Base-by-base conservation (phyloP, 306 rosid genomes). In the Glycine soja region DNA sequence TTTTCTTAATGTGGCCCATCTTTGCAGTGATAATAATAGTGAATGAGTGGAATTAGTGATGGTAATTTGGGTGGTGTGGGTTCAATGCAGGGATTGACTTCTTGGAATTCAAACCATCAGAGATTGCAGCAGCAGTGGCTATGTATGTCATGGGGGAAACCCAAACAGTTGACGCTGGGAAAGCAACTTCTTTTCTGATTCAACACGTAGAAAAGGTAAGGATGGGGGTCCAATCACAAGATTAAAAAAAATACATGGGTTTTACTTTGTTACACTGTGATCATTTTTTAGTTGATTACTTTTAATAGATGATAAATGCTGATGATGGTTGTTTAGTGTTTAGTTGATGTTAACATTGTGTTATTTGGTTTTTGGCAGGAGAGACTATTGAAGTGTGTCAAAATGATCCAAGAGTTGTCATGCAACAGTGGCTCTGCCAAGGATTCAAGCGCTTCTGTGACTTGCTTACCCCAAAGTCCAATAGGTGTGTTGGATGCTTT, bases 81-180 rank as follows among this genome's bases (percentile, higher is more conserved):
- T 84, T 87, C 34, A 88, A 90, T 87, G 97, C 93, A 95, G 99
- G 90, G 70, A 87, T 93, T 78, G 99, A 92, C 75, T 93, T 91
- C 87, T 90, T 96, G 93, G 99, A 90, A 89, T 96, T 89, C 92
- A 93, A 65, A 82, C 94, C 97, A 42, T 96, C 99, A 43, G 98
- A 93, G 80, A 83, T 96, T 70, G 98, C 98, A 76, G 99, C 95
- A 66, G 98, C 99, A 6, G 93, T 90, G 82, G 93, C 98, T 10
- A 85, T 91, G 70, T 85, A 80, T 85, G 91, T 90, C 45, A 86
- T 88, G 11, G 86, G 89, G 61, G 92, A 87, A 82, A 80, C 88
- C 83, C 82, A 87, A 87, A 57, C 90, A 75, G 79, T 89, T 59
- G 90, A 93, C 86, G 76, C 82, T 47, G 90, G 53, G 81, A 87